These are phyloP conservation scores for Jaltomata sinuosa DNA, from an alignment of 257 asterid species.

Conservation along the genomic window DNA sequence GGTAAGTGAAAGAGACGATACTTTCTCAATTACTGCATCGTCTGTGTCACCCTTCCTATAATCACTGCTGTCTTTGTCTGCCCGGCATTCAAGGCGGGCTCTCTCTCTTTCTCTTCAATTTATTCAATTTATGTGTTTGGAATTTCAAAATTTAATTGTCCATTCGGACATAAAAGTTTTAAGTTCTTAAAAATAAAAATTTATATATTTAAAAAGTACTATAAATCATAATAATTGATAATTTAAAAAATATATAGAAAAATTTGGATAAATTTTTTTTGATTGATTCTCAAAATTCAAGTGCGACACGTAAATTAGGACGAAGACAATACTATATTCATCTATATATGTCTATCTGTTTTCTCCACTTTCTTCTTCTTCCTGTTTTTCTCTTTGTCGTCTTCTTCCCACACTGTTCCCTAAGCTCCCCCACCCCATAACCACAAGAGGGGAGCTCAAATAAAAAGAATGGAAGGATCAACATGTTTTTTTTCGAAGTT, in stretches of 20 bases:
- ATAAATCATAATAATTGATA: background rate
- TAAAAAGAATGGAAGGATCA: too few relatives aligned
- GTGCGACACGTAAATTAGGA: background rate
- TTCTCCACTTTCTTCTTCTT: slow-evolving; percentile 1
- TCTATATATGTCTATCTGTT: background rate
- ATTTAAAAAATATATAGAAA: background rate
- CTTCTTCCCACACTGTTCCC: background rate
- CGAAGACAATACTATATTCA: too few relatives aligned
- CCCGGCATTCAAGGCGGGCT: slow-evolving; percentile 53
- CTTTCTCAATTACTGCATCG: slow-evolving; percentile 19
- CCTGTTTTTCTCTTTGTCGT: background rate
- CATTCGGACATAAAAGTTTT: too few relatives aligned
- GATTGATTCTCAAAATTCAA: background rate
- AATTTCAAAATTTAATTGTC: too few relatives aligned
- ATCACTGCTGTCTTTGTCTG: slow-evolving; percentile 29
- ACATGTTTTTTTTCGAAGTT: too few relatives aligned
- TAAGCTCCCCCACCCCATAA: too few relatives aligned
- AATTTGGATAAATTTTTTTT: too few relatives aligned
- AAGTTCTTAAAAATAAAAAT: too few relatives aligned
- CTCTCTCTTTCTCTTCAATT: slow-evolving; percentile 3
- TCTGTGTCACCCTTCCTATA: slow-evolving; percentile 16
- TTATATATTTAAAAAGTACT: background rate
- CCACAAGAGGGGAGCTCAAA: background rate
- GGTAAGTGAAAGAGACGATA: slow-evolving; percentile 29
- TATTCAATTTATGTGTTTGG: background rate